Evolutionary conservation across 2,329 filamentous ascomycete species (phyloP), one percentile per base, ranked within the genome.

Genomic region (Penicillium sp.): DNA sequence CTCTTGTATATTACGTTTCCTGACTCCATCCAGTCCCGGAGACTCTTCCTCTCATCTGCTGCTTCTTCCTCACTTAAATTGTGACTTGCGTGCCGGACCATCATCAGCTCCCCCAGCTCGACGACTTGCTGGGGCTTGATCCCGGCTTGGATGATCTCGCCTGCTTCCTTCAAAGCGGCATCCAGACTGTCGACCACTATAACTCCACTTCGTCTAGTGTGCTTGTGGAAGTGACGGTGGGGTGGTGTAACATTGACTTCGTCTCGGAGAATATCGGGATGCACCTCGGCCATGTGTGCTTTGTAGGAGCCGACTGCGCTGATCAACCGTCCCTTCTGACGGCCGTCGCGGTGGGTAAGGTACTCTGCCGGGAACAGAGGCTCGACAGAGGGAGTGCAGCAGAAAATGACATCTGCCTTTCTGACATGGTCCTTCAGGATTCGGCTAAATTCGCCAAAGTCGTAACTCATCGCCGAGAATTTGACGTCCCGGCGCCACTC

Each of bases 81-180:
- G 31, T 57, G 61, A 2, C 74, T 74, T 43, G 79, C 77, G 38
- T 76, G 67, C 61, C 77, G 79, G 57, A 84, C 68, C 79, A 84
- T 84, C 50, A 84, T 69, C 39, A 96, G 72, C 63, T 96, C 90
- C 3, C 90, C 91, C 1, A 96, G 72, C 66, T 96, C 91, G 0
- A 95, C 87, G 3, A 96, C 77, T 57, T 94, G 85, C 37, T 82
- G 77, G 0, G 87, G 82, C 18, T 76, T 75, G 23, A 96, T 73
- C 0, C 82, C 83, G 0, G 88, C 87, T 55, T 88, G 81, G 8
- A 94, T 85, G 39, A 97, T 75, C 71, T 97, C 91, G 0, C 91
- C 91, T 0, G 90, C 86, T 63, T 95, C 88, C 57, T 84, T 83
- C 35, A 95, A 66, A 37, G 85, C 89, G 0, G 86, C 87, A 23